A percentile compares a stretch with the other conserved stretches of the same genome.
phyloP scores from a whole-genome alignment of 164 flowering plant species.

The Cinnamomum micranthum region DNA sequence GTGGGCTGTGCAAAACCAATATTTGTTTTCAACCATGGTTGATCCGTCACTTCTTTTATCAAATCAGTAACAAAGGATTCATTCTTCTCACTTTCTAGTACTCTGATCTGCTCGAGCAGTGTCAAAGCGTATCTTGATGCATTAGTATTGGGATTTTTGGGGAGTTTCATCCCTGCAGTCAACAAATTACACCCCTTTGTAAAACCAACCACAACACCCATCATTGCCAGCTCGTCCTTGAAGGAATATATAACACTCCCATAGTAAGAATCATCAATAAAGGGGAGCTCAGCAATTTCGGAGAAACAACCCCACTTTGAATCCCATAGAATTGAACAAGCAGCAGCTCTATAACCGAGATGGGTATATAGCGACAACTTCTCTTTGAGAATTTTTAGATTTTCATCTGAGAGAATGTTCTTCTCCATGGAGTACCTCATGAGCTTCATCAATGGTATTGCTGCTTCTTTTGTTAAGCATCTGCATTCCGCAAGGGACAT shows the following conservation, averaged over 20 bases:
- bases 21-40: slow-evolving; percentile 39
- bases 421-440: slow-evolving; percentile 33
- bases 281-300: slow-evolving; percentile 44
- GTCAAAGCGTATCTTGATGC: neutral
- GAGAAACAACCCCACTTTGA: slow-evolving; percentile 34
- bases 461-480: slow-evolving; percentile 27
- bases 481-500: slow-evolving; percentile 32
- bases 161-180: neutral
- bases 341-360: slow-evolving; percentile 38
- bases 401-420: slow-evolving; percentile 27
- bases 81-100: neutral
- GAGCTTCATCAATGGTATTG: slow-evolving; percentile 43
- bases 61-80: slow-evolving; percentile 7
- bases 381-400: slow-evolving; percentile 30
- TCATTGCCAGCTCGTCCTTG: slow-evolving; percentile 41
- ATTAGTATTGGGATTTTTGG: neutral
- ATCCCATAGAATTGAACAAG: slow-evolving; percentile 33
- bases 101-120: neutral
- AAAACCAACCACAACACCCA: slow-evolving; percentile 46
- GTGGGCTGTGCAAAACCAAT: slow-evolving; percentile 21
- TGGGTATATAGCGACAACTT: slow-evolving; percentile 44
- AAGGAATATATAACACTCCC: slow-evolving; percentile 36
- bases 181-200: slow-evolving; percentile 28
- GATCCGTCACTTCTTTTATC: slow-evolving; percentile 15
- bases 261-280: slow-evolving; percentile 39